Base-by-base conservation (phyloP, 805 yeast genomes). In the Dipodascopsis tothii region DNA sequence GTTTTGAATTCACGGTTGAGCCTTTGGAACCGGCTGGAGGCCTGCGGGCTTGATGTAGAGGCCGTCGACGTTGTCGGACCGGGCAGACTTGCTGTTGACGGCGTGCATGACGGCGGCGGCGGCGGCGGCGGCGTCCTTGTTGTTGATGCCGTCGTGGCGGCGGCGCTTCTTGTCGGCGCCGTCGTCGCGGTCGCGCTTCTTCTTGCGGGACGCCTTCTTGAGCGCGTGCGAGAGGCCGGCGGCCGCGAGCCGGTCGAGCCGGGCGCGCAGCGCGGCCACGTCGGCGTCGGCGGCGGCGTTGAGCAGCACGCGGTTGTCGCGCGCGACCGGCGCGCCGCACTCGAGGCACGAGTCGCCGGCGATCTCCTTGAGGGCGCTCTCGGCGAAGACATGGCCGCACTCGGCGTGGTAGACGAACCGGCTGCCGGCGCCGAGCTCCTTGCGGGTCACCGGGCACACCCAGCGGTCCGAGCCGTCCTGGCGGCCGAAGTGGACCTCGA, bases 321-420 rank as follows among this genome's bases (percentile, higher is more conserved):
- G 38, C 0, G 41, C 45, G 38, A 50, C 63, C 0, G 23, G 21
- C 3, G 41, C 41, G 20, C 55, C 58, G 57, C 82, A 78, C 60
- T 58, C 53, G 1, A 59, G 55, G 37, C 67, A 63, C 3, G 34
- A 30, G 5, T 37, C 33, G 18, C 40, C 36, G 17, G 33, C 37
- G 6, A 51, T 20, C 18, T 44, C 48, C 22, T 42, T 35, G 21
- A 62, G 40, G 1, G 62, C 52, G 2, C 46, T 44, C 18, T 48
- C 45, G 2, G 56, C 39, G 20, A 52, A 47, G 3, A 62, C 58
- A 40, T 63, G 66, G 4, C 68, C 67, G 40, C 67, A 63, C 32
- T 60, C 62, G 0, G 66, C 72, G 2, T 73, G 49, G 55, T 76
- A 77, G 1, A 68, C 66, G 40, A 75, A 68, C n/a, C 50, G 59